phyloP scores from a whole-genome alignment of 345 rosid genomes.

The Psidium friedrichsthalianum region DNA sequence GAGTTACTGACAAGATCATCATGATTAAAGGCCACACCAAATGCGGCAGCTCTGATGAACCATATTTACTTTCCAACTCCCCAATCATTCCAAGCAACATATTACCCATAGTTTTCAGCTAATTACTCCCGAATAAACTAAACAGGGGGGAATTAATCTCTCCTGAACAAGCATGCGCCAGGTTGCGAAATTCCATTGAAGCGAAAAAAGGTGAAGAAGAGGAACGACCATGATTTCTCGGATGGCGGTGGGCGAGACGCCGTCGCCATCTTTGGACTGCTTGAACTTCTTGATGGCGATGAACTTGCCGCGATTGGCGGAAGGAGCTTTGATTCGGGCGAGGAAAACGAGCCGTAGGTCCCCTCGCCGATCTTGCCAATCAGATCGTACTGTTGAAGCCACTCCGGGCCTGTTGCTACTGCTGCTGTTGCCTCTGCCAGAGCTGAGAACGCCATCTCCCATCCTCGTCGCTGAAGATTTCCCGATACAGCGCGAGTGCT shows the following conservation, averaged over 20 bases:
- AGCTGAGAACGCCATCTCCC: constrained; percentile 4
- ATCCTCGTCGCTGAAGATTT: neutral
- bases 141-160: neutral
- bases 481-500: neutral
- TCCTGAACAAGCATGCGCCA: neutral
- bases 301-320: constrained; percentile 63
- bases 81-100: neutral
- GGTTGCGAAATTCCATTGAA: neutral
- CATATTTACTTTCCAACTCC: neutral
- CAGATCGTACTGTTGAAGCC: constrained; percentile 96
- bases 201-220: neutral
- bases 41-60: neutral
- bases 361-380: constrained; percentile 99
- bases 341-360: constrained; percentile 94
- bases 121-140: neutral
- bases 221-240: constrained; percentile 74
- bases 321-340: constrained; percentile 61
- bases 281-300: constrained; percentile 98
- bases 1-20: neutral
- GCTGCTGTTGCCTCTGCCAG: neutral
- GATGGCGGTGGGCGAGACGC: constrained; percentile 99
- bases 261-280: constrained; percentile 99
- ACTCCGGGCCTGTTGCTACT: constrained; percentile 72
- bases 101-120: neutral
- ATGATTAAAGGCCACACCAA: neutral